Percentiles rank a stretch among this genome's conserved stretches.
phyloP scores from a whole-genome alignment of 352 stramenopile species.

The Phytophthora syringae region DNA sequence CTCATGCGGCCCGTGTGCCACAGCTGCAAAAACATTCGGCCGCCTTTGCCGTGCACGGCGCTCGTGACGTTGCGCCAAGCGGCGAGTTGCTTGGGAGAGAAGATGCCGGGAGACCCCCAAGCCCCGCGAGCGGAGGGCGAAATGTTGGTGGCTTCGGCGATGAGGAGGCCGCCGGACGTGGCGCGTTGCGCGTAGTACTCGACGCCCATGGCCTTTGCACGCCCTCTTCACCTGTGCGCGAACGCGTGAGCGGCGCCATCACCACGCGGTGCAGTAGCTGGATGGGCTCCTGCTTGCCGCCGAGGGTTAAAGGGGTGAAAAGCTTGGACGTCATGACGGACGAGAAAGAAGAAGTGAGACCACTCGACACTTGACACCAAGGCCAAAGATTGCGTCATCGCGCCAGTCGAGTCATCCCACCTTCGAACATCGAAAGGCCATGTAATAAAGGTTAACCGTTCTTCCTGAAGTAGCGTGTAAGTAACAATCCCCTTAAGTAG shows the following conservation, averaged over 20 bases:
- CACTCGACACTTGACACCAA: too few species aligned
- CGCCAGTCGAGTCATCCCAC: conserved; percentile 15
- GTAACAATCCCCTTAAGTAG: not conserved
- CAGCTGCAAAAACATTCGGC: conserved; percentile 86
- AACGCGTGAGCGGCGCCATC: conserved; percentile 69
- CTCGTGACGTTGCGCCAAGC: conserved; percentile 60
- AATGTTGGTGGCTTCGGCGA: conserved; percentile 73
- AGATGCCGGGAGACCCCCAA: conserved; percentile 66
- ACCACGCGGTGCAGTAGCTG: conserved; percentile 69
- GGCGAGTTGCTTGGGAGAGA: conserved; percentile 51
- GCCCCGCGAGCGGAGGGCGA: conserved; percentile 45
- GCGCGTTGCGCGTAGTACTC: conserved; percentile 72
- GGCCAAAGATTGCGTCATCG: conserved; percentile 14
- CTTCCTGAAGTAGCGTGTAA: not conserved
- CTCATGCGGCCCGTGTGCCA: conserved; percentile 86
- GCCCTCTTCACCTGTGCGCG: conserved; percentile 47
- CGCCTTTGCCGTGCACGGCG: conserved; percentile 78
- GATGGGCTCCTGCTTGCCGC: conserved; percentile 56
- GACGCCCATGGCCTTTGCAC: conserved; percentile 46
- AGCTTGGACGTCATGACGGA: conserved; percentile 45
- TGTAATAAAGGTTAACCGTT: not conserved
- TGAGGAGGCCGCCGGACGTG: conserved; percentile 61
- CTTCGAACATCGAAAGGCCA: conserved; percentile 9
- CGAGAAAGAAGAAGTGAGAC: conserved; percentile 11
- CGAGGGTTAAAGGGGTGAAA: conserved; percentile 66